A percentile compares a stretch with the other conserved stretches of the same genome.
Evolutionary conservation across 129 eudicot genomes (phyloP).

Genomic region (Escallonia rubra): DNA sequence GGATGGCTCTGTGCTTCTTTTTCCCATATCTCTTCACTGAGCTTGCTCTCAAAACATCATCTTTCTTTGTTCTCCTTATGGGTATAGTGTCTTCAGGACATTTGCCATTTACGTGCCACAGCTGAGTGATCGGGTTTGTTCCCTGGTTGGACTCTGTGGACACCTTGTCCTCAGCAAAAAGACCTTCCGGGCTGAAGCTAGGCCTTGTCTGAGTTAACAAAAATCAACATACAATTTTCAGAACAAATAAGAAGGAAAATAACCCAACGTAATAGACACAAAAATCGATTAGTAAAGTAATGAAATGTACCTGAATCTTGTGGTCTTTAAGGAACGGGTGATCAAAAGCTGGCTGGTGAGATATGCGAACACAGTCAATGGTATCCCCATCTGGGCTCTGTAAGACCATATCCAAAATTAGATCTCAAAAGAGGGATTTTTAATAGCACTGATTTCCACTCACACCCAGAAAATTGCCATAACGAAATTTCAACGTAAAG

Average conservation of each 20-base stretch:
- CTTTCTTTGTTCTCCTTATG: slow-evolving; percentile 84
- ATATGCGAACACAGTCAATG: slow-evolving; percentile 83
- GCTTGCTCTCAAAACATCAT: slow-evolving; percentile 89
- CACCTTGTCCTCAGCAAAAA: slow-evolving; percentile 66
- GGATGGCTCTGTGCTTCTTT: slow-evolving; percentile 62
- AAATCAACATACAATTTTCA: background rate
- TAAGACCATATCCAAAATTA: slow-evolving; percentile 22
- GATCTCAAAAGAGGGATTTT: background rate
- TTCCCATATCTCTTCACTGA: slow-evolving; percentile 82
- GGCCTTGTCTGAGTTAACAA: slow-evolving; percentile 56
- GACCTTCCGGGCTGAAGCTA: slow-evolving; percentile 78
- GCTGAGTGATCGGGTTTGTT: slow-evolving; percentile 50
- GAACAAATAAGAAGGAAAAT: background rate
- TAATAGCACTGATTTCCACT: no score
- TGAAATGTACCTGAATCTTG: slow-evolving; percentile 69
- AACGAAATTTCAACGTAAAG: background rate
- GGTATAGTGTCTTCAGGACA: slow-evolving; percentile 81
- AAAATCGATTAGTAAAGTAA: slow-evolving; percentile 2
- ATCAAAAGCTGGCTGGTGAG: slow-evolving; percentile 95
- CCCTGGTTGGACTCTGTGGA: slow-evolving; percentile 33
- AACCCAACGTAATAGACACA: background rate
- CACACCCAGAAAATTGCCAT: no score
- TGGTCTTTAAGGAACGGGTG: slow-evolving; percentile 95
- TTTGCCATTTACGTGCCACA: slow-evolving; percentile 82
- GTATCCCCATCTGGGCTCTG: slow-evolving; percentile 95